Evolutionary conservation across 2,329 filamentous ascomycete genomes (phyloP), one percentile per base, ranked within the genome.

Genomic region (Diaporthe sp.): DNA sequence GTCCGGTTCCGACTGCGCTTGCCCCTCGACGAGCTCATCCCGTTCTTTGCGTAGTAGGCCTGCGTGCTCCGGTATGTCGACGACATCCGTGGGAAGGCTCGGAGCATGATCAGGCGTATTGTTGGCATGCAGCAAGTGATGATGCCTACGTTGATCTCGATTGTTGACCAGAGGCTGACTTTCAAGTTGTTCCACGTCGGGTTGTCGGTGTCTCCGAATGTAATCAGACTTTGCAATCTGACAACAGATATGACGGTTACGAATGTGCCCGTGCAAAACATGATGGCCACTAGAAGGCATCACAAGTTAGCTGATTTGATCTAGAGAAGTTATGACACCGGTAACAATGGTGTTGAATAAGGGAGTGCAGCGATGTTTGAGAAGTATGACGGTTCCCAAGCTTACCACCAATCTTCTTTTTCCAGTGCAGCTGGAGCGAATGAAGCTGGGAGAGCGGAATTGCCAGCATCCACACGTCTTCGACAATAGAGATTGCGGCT

Each of bases 201-300:
- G 75, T 84, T 83, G 3, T 39, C 68, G 6, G 82, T 82, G 71
- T 79, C 79, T 19, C 79, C 78, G 34, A 83, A 82, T 10, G 51
- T 61, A 65, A 82, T 79, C n/a, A 84, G 78, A 6, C 81, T 80
- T 7, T 79, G 78, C 15, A 84, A 78, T 12, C 82, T 80, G 28
- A 84, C 74, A 65, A 82, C 78, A 61, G 79, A 81, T 57, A 84
- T 81, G 25, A 84, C 53, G 10, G 82, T 84, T 71, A 84, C 82
- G 31, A 85, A 84, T 3, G 82, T 81, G 7, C 87, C 87, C 4
- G 88, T 84, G n/a, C 81, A 82, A 76, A 89, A 88, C 86, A 89
- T 88, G 67, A 88, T 76, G 6, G 61, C 75, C 22, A 76, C 75
- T 22, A 12, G 4, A 2, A 53, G 22, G 17, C 10, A 69, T 31